Conservation (phyloP, 2,329 filamentous ascomycete genomes). For the Proliferodiscus dingleyae region DNA sequence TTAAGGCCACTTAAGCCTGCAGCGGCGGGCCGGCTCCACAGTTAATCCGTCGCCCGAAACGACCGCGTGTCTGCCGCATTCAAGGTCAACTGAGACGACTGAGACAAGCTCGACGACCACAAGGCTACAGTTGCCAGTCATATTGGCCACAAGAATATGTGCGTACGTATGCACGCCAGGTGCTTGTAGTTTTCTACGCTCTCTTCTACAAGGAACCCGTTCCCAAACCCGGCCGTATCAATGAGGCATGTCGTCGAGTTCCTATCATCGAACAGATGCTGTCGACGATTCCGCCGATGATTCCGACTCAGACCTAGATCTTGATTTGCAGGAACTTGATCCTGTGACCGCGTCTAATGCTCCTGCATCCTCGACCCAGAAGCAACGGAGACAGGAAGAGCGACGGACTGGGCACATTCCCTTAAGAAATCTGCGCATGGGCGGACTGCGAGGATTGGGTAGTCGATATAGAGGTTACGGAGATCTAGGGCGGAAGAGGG, state of each 20-base stretch:
- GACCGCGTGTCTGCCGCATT: no score
- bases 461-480: conserved; percentile 51
- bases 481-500: conserved; percentile 52
- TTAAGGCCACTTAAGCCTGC: no score
- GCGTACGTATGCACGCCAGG: background rate
- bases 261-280: conserved; percentile 31
- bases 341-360: conserved; percentile 39
- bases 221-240: conserved; percentile 25
- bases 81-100: no score
- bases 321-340: conserved; percentile 77
- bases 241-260: conserved; percentile 35
- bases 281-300: conserved; percentile 63
- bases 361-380: conserved; percentile 23
- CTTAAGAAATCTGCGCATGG: conserved; percentile 65
- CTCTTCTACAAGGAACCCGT: background rate
- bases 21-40: no score
- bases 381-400: conserved; percentile 28
- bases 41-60: no score
- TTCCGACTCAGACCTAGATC: conserved; percentile 70
- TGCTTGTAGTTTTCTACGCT: background rate
- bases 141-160: background rate
- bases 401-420: conserved; percentile 50
- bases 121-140: background rate
- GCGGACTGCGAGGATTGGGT: conserved; percentile 52
- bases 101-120: background rate